These are phyloP conservation scores for Cavenderia fasciculata DNA, from an alignment of 78 protist species.

Conservation along the genomic window DNA sequence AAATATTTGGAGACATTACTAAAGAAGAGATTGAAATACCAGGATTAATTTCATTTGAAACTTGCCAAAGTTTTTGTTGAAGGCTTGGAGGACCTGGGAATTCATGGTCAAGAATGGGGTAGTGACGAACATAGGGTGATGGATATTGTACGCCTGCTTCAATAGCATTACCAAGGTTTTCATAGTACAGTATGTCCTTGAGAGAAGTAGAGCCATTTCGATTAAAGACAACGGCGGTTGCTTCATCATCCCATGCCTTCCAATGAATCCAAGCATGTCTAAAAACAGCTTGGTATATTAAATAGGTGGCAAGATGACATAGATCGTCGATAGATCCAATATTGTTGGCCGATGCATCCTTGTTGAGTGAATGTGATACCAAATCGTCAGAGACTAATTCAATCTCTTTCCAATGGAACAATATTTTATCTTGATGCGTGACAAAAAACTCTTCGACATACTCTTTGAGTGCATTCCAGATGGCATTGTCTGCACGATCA, in stretches of 20 bases:
- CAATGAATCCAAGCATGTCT: conserved; percentile 51
- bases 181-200: conserved; percentile 15
- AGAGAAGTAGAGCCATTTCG: conserved; percentile 10
- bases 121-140: conserved; percentile 42
- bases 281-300: conserved; percentile 41
- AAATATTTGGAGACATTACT: conserved; percentile 57
- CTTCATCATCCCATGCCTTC: conserved; percentile 63
- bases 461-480: conserved; percentile 19
- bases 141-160: conserved; percentile 69
- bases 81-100: conserved; percentile 30
- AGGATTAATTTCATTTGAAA: conserved; percentile 52
- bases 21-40: conserved; percentile 44
- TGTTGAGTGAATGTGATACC: not conserved
- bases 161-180: conserved; percentile 51
- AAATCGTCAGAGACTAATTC: conserved; percentile 20
- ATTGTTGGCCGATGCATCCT: not conserved
- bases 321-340: conserved; percentile 4
- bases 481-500: conserved; percentile 5
- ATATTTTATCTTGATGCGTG: not conserved
- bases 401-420: conserved; percentile 23
- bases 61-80: conserved; percentile 38
- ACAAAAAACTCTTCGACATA: conserved; percentile 32
- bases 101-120: conserved; percentile 29
- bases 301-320: not conserved
- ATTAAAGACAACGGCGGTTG: conserved; percentile 24